A percentile compares a stretch with the other conserved stretches of the same genome.
phyloP scores from a whole-genome alignment of 148 eudicot genomes.

The Simmondsia chinensis region DNA sequence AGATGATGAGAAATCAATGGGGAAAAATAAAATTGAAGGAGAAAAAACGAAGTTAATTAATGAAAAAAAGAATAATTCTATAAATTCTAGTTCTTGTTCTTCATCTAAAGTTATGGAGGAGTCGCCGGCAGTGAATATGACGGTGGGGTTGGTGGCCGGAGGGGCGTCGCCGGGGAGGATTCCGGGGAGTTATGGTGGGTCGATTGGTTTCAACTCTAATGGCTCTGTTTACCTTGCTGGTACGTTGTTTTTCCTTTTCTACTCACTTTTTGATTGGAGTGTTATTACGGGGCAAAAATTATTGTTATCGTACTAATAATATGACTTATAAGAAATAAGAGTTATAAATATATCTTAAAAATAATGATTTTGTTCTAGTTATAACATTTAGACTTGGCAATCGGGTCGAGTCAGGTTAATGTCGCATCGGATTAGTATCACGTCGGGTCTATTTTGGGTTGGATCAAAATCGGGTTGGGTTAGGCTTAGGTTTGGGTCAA shows the following conservation, averaged over 20 bases:
- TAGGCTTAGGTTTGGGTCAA: no score
- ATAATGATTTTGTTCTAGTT: no score
- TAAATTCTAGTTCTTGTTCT: constrained; percentile 8
- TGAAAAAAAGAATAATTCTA: constrained; percentile 10
- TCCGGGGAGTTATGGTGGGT: constrained; percentile 50
- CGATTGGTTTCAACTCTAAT: constrained; percentile 57
- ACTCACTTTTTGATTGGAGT: not conserved
- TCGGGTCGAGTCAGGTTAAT: no score
- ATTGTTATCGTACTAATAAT: no score
- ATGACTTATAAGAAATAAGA: no score
- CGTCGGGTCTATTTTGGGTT: no score
- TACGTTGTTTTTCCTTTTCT: constrained; percentile 4
- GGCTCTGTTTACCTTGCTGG: constrained; percentile 60
- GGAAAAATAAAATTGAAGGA: not conserved
- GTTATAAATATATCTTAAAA: no score
- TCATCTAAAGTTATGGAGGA: not conserved
- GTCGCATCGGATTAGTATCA: no score
- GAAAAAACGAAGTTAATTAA: constrained; percentile 37
- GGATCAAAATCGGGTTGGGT: no score
- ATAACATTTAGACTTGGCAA: no score
- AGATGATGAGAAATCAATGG: constrained; percentile 6
- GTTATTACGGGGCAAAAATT: no score
- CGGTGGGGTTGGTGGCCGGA: constrained; percentile 34
- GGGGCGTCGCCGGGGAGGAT: constrained; percentile 24
- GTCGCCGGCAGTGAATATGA: no score